These are phyloP conservation scores for Naganishia randhawae DNA, from an alignment of 768 basidiomycete genomes.

Conservation along the genomic window DNA sequence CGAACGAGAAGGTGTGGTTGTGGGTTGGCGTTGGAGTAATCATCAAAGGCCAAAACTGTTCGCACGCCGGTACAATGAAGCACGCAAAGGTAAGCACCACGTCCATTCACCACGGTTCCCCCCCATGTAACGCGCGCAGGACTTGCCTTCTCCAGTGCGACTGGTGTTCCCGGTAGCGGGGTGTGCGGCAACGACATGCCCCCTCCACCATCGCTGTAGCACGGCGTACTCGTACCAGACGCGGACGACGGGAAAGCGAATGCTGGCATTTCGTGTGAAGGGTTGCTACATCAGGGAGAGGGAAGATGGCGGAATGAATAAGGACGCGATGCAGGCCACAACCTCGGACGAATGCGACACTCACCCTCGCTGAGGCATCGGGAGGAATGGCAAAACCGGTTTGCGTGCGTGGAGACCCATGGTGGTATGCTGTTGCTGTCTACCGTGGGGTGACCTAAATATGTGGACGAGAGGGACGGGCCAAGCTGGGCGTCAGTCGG, in stretches of 20 bases:
- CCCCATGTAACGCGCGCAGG: neutral
- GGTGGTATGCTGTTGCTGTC: neutral
- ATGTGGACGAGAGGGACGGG: neutral
- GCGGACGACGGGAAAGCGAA: conserved; percentile 9
- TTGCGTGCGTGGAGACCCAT: conserved; percentile 17
- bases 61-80: neutral
- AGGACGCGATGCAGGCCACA: too few relatives aligned
- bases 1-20: neutral
- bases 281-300: neutral
- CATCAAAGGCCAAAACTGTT: conserved; percentile 1
- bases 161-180: conserved; percentile 10
- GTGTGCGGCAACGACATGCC: conserved; percentile 19
- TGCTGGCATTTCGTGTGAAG: conserved; percentile 10
- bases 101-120: too few relatives aligned
- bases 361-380: conserved; percentile 1
- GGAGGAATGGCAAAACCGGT: conserved; percentile 11
- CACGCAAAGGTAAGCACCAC: too few relatives aligned
- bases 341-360: neutral
- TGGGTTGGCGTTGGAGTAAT: conserved; percentile 9
- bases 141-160: conserved; percentile 9
- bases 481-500: too few relatives aligned
- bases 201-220: neutral
- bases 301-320: neutral
- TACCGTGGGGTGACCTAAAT: neutral
- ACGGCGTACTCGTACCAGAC: conserved; percentile 11